phyloP scores from a whole-genome alignment of 139 green algal genomes.

The Haematococcus lacustris region DNA sequence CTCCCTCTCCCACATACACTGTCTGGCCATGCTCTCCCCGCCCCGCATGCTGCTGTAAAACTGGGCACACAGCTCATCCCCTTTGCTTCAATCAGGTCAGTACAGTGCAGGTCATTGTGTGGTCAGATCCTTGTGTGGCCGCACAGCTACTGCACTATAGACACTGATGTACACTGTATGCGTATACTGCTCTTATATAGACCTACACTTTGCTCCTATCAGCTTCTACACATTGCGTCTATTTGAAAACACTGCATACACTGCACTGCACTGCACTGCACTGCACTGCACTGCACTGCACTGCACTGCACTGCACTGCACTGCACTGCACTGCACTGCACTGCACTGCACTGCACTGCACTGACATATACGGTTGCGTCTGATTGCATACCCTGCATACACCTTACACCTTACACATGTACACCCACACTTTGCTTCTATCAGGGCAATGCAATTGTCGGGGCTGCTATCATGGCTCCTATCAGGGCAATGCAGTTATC shows the following conservation, averaged over 20 bases:
- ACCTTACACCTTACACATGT: neutral
- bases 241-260: neutral
- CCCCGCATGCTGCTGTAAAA: no score
- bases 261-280: neutral
- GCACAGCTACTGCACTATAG: no score
- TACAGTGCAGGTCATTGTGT: neutral
- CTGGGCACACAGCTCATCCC: no score
- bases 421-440: neutral
- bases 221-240: neutral
- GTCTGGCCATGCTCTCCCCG: no score
- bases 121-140: neutral
- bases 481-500: no score
- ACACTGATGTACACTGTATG: neutral
- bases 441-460: neutral
- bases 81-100: no score
- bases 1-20: no score
- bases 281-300: no score
- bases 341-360: slow-evolving; percentile 14
- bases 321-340: slow-evolving; percentile 15
- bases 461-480: no score
- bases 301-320: slow-evolving; percentile 14
- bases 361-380: neutral
- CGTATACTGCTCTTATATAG: neutral
- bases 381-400: neutral
- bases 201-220: neutral